Percentiles rank a stretch among this genome's conserved stretches.
Conservation (phyloP, 306 rosid genomes). For the Phaseolus lunatus region DNA sequence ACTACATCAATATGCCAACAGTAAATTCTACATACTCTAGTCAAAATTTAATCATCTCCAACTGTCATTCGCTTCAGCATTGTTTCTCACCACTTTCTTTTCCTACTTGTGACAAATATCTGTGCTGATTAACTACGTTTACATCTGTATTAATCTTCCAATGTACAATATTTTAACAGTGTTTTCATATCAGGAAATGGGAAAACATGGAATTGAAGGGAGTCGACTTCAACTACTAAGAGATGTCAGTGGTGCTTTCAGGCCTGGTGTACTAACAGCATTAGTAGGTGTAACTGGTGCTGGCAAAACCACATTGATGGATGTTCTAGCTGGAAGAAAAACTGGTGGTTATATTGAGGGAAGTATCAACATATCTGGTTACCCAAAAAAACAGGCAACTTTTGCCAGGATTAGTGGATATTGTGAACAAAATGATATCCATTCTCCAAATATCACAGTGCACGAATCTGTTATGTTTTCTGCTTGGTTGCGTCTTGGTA, state of each 20-base stretch:
- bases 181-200: conserved; percentile 52
- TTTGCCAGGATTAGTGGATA: conserved; percentile 63
- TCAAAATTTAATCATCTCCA: conserved; percentile 33
- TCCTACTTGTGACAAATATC: conserved; percentile 11
- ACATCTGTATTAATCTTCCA: conserved; percentile 25
- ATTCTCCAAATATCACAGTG: conserved; percentile 58
- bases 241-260: conserved; percentile 61
- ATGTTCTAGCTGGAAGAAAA: conserved; percentile 68
- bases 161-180: conserved; percentile 7
- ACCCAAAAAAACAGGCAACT: conserved; percentile 62
- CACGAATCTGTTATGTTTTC: conserved; percentile 60
- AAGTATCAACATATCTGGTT: conserved; percentile 60
- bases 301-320: conserved; percentile 70
- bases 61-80: conserved; percentile 18
- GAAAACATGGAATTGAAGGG: conserved; percentile 52
- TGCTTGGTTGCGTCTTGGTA: conserved; percentile 62
- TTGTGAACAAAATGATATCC: conserved; percentile 66
- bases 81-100: conserved; percentile 4
- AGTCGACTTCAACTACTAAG: conserved; percentile 53
- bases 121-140: background rate
- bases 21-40: conserved; percentile 43
- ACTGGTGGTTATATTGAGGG: conserved; percentile 65
- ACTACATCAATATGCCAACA: conserved; percentile 62
- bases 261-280: conserved; percentile 64
- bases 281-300: conserved; percentile 68